These are phyloP conservation scores for Pseudogymnoascus sp. DNA, from an alignment of 2,329 filamentous ascomycete species.

Conservation along the genomic window DNA sequence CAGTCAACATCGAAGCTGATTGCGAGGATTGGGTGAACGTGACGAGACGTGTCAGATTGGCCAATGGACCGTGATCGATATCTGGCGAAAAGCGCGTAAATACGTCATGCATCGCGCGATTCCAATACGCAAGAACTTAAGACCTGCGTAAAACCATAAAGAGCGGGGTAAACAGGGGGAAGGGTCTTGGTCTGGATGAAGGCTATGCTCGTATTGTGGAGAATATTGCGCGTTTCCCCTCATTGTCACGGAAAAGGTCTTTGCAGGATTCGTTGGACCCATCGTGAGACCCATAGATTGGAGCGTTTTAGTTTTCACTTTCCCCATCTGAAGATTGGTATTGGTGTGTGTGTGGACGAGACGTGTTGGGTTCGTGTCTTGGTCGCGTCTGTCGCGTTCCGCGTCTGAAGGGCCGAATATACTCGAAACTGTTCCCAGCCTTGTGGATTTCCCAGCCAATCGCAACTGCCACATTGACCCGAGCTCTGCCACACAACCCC, in stretches of 20 bases:
- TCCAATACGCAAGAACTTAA: constrained; percentile 3
- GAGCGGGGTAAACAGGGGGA: constrained; percentile 5
- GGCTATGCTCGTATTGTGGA: constrained; percentile 1
- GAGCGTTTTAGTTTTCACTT: neutral
- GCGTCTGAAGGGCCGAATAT: constrained; percentile 6
- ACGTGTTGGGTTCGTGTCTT: constrained; percentile 6
- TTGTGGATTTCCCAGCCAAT: neutral
- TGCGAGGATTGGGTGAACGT: neutral
- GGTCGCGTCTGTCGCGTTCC: constrained; percentile 7
- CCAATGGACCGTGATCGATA: neutral
- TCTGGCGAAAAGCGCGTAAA: constrained; percentile 4
- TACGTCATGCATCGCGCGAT: constrained; percentile 6
- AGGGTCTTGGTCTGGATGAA: neutral
- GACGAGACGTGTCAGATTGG: neutral
- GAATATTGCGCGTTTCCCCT: constrained; percentile 3
- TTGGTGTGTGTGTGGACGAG: neutral
- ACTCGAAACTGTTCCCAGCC: constrained; percentile 6
- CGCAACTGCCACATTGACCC: neutral
- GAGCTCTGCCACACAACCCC: neutral
- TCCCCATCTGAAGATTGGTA: neutral
- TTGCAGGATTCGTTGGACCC: neutral
- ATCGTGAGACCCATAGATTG: neutral
- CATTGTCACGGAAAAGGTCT: neutral
- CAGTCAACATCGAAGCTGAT: neutral
- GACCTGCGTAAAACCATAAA: constrained; percentile 7